phyloP scores from a whole-genome alignment of 306 rosid genomes.

The Prunus kanzakura region DNA sequence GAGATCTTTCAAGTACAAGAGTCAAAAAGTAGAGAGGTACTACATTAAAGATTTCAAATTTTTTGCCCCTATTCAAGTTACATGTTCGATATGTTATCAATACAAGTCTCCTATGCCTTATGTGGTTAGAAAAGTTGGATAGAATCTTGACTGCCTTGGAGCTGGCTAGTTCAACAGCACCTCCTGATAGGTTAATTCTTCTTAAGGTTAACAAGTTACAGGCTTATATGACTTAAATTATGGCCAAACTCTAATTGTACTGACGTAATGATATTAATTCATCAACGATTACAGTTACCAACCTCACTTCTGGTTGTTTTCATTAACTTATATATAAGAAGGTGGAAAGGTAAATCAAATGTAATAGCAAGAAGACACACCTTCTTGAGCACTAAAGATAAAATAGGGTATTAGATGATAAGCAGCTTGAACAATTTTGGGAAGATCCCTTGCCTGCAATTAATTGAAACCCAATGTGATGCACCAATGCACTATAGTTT shows the following conservation, averaged over 20 bases:
- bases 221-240: neutral
- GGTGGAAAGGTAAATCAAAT: neutral
- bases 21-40: no score
- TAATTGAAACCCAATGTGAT: conserved; percentile 22
- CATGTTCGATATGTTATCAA: no score
- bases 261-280: neutral
- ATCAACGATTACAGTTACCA: neutral
- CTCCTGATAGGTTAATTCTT: neutral
- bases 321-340: neutral
- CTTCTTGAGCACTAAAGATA: conserved; percentile 92
- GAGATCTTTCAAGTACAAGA: no score
- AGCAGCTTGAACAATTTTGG: conserved; percentile 72
- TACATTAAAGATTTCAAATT: no score
- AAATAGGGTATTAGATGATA: conserved; percentile 88
- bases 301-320: neutral
- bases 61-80: no score
- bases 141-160: neutral
- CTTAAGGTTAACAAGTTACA: neutral
- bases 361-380: conserved; percentile 33
- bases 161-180: neutral
- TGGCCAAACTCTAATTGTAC: neutral
- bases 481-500: neutral
- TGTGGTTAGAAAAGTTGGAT: no score
- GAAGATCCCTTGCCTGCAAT: conserved; percentile 90
- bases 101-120: no score